These are phyloP conservation scores for Nicotiana undulata DNA, from an alignment of 257 asterid species.

Conservation along the genomic window DNA sequence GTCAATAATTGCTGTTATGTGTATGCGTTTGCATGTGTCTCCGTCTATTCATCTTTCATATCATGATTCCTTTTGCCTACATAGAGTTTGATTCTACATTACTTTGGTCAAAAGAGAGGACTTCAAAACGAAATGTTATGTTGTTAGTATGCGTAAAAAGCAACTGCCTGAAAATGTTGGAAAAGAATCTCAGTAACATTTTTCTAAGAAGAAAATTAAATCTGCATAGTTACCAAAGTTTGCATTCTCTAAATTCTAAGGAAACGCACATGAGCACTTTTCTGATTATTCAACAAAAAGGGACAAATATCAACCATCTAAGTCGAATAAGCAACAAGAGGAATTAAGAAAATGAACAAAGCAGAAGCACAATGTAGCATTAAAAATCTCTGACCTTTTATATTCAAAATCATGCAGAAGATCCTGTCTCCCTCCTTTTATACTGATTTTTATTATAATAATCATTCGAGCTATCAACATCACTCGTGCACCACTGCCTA, in stretches of 20 bases:
- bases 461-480: neutral
- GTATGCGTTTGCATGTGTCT: no score
- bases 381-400: neutral
- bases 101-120: neutral
- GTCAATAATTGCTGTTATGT: no score
- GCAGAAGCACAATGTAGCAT: neutral
- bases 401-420: neutral
- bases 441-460: neutral
- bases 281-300: neutral
- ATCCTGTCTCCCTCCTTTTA: neutral
- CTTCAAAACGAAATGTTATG: neutral
- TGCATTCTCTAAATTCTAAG: neutral
- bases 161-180: neutral
- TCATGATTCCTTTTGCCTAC: no score
- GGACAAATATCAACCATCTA: neutral
- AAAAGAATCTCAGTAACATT: neutral
- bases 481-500: neutral
- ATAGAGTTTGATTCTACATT: neutral
- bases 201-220: neutral
- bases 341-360: neutral
- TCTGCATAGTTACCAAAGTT: neutral
- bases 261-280: neutral
- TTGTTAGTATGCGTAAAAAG: neutral
- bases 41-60: no score
- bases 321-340: neutral